Percentiles rank a stretch among this genome's conserved stretches.
Conservation (phyloP, 331 rosid species). For the Ulmus americana region DNA sequence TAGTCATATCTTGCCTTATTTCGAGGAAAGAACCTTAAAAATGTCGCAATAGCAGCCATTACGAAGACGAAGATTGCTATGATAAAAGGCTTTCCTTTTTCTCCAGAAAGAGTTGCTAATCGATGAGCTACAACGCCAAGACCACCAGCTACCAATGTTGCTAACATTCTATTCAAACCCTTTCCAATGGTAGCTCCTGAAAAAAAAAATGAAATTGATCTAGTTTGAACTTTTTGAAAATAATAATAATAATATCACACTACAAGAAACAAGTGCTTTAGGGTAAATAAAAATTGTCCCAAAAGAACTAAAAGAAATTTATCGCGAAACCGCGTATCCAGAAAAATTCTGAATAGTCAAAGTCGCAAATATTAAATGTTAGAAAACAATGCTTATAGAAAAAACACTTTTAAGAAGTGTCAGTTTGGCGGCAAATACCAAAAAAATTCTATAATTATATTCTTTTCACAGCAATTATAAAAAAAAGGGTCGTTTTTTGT, state of each 20-base stretch:
- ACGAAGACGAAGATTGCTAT: constrained; percentile 22
- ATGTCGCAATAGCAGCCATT: constrained; percentile 32
- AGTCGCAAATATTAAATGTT: too few relatives aligned
- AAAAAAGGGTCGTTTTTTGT: too few relatives aligned
- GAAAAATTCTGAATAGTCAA: too few relatives aligned
- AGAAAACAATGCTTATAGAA: too few relatives aligned
- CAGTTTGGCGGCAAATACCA: too few relatives aligned
- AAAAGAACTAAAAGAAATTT: background rate
- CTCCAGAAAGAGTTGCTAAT: constrained; percentile 28
- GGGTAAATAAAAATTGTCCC: background rate
- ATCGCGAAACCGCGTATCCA: too few relatives aligned
- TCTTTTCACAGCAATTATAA: too few relatives aligned
- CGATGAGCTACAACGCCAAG: constrained; percentile 36
- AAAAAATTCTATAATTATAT: too few relatives aligned
- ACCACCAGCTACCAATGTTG: constrained; percentile 40
- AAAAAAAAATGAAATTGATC: background rate
- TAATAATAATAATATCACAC: too few relatives aligned
- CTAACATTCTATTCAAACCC: constrained; percentile 46
- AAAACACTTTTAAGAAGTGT: too few relatives aligned
- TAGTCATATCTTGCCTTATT: constrained; percentile 44
- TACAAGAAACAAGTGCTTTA: background rate
- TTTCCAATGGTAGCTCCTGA: constrained; percentile 50
- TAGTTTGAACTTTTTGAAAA: too few relatives aligned
- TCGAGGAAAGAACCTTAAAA: constrained; percentile 31
- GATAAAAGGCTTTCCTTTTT: constrained; percentile 21